phyloP scores from a whole-genome alignment of 306 rosid genomes.

The Albizia julibrissin region DNA sequence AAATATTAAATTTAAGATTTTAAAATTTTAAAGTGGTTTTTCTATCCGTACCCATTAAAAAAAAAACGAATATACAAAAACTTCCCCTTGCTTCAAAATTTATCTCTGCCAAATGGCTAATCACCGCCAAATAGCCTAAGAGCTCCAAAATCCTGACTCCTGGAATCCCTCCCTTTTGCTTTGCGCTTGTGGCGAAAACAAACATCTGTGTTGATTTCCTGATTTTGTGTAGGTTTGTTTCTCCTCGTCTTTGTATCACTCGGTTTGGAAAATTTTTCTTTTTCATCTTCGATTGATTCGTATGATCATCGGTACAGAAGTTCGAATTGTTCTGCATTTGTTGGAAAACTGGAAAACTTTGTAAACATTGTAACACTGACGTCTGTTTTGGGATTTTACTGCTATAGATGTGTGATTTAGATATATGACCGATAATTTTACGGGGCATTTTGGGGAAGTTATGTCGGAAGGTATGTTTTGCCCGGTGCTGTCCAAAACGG shows the following conservation, averaged over 20 bases:
- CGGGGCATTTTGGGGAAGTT: conserved; percentile 6
- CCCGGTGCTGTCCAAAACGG: not conserved
- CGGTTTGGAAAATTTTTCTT: not conserved
- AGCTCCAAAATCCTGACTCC: not conserved
- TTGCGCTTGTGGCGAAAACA: not conserved
- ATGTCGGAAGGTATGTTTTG: conserved; percentile 10
- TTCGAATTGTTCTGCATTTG: conserved; percentile 29
- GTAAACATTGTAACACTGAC: not conserved
- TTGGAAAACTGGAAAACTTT: not conserved
- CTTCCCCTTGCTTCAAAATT: too few relatives aligned
- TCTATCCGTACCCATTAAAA: too few relatives aligned
- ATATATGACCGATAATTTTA: not conserved
- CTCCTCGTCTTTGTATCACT: not conserved
- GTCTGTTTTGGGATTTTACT: conserved; percentile 29
- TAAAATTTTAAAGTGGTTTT: too few relatives aligned
- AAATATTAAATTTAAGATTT: too few relatives aligned
- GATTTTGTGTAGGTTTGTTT: conserved; percentile 26
- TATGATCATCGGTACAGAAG: not conserved
- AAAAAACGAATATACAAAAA: too few relatives aligned
- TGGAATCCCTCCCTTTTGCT: not conserved
- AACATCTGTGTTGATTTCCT: conserved; percentile 8
- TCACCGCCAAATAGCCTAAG: not conserved
- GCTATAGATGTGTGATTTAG: not conserved
- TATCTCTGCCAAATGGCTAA: not conserved
- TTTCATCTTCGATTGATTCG: not conserved